A percentile compares a stretch with the other conserved stretches of the same genome.
Conservation (phyloP, 2,329 filamentous ascomycete genomes). For the Arthroderma uncinatum region DNA sequence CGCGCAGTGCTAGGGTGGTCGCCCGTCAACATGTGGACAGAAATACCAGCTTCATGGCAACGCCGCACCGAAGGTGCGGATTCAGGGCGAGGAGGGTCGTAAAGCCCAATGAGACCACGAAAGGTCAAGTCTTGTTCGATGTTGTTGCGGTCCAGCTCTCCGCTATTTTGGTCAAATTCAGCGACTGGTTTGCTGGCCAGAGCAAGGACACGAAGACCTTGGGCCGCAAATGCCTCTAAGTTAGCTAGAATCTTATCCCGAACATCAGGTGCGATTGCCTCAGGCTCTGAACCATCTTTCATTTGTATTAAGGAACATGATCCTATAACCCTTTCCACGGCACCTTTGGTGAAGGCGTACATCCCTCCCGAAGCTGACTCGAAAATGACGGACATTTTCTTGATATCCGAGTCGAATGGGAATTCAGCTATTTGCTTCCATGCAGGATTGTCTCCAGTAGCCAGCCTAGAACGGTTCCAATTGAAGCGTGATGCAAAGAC, state of each 20-base stretch:
- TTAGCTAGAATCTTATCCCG: slow-evolving; percentile 50
- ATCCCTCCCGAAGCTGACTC: slow-evolving; percentile 17
- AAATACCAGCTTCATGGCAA: slow-evolving; percentile 62
- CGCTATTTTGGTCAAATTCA: slow-evolving; percentile 21
- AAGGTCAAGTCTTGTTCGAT: slow-evolving; percentile 61
- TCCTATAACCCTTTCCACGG: slow-evolving; percentile 54
- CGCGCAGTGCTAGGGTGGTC: slow-evolving; percentile 68
- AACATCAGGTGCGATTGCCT: slow-evolving; percentile 43
- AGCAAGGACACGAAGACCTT: slow-evolving; percentile 58
- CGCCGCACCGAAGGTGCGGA: slow-evolving; percentile 59
- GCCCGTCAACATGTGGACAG: slow-evolving; percentile 73
- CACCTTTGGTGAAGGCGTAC: slow-evolving; percentile 27
- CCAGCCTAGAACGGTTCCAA: slow-evolving; percentile 46
- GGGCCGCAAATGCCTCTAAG: slow-evolving; percentile 55
- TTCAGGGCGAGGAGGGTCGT: slow-evolving; percentile 74
- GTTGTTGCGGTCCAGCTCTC: slow-evolving; percentile 43
- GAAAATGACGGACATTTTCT: slow-evolving; percentile 66
- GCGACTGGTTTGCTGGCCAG: slow-evolving; percentile 43
- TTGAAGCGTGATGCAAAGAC: slow-evolving; percentile 60
- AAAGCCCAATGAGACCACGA: slow-evolving; percentile 72
- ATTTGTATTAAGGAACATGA: slow-evolving; percentile 46
- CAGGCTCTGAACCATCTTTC: slow-evolving; percentile 29
- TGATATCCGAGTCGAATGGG: slow-evolving; percentile 62
- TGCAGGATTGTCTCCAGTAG: slow-evolving; percentile 37
- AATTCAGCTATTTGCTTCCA: slow-evolving; percentile 56